A percentile compares a stretch with the other conserved stretches of the same genome.
Evolutionary conservation across 2,329 filamentous ascomycete genomes (phyloP).

Genomic region (Paramyrothecium roridum): DNA sequence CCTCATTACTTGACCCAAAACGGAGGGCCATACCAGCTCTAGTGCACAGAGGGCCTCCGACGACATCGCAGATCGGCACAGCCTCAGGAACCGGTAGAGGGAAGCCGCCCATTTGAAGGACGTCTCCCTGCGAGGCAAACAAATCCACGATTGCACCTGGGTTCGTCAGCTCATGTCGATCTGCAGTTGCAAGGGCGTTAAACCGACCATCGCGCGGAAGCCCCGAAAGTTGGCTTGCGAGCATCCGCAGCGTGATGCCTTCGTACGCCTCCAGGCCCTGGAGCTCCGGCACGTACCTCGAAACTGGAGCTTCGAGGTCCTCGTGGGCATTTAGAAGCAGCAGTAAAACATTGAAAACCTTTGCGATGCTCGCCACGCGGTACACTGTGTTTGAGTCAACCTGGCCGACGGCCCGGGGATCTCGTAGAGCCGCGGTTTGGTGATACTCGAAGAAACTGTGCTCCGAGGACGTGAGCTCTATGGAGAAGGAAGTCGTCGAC

Average conservation of each 20-base stretch:
- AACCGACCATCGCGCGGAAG: slow-evolving; percentile 11
- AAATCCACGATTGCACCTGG: background rate
- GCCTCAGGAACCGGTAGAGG: background rate
- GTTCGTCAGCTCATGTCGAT: background rate
- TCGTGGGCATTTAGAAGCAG: background rate
- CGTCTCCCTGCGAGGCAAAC: background rate
- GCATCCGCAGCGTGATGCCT: slow-evolving; percentile 10
- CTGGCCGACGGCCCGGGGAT: slow-evolving; percentile 7
- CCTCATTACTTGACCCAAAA: background rate
- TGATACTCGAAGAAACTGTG: background rate
- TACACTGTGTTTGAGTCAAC: slow-evolving; percentile 37
- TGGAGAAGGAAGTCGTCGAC: background rate
- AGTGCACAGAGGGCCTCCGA: background rate
- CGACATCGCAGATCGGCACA: background rate
- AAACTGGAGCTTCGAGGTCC: background rate
- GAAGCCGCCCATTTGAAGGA: background rate
- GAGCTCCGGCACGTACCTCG: background rate
- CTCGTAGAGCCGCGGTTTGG: background rate
- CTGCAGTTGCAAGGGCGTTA: background rate
- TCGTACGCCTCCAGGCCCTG: slow-evolving; percentile 1
- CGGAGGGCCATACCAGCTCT: background rate
- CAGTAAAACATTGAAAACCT: slow-evolving; percentile 32
- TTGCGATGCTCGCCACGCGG: slow-evolving; percentile 36
- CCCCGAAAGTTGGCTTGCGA: slow-evolving; percentile 11
- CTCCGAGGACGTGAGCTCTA: background rate